Percentiles rank a stretch among this genome's conserved stretches.
Evolutionary conservation across 306 rosid genomes (phyloP).

Genomic region (Malus fusca): DNA sequence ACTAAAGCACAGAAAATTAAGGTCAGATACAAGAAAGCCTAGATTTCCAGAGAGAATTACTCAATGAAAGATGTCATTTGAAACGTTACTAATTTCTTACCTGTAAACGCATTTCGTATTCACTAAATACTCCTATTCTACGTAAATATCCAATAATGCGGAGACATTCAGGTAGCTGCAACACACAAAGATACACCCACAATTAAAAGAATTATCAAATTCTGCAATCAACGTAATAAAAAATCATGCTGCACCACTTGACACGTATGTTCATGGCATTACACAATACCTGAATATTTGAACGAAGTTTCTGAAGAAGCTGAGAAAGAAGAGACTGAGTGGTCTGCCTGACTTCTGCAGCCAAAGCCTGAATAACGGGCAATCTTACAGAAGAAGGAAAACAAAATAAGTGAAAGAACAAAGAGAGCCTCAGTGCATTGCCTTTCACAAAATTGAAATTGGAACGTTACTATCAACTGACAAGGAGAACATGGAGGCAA

Average conservation of each 20-base stretch:
- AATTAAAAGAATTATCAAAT: not conserved
- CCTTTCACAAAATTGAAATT: slow-evolving; percentile 8
- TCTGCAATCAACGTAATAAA: not conserved
- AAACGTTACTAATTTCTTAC: slow-evolving; percentile 21
- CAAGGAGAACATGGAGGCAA: slow-evolving; percentile 5
- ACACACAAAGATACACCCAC: slow-evolving; percentile 16
- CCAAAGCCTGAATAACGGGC: slow-evolving; percentile 79
- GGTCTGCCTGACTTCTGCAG: slow-evolving; percentile 80
- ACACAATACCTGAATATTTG: slow-evolving; percentile 81
- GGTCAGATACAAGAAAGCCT: slow-evolving; percentile 21
- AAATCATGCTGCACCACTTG: slow-evolving; percentile 10
- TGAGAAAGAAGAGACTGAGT: slow-evolving; percentile 96
- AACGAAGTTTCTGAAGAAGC: slow-evolving; percentile 95
- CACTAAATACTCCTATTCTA: slow-evolving; percentile 86
- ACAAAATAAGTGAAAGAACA: not conserved
- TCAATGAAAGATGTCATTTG: not conserved
- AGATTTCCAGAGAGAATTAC: not conserved
- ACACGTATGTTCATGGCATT: not conserved
- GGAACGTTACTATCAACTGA: too few species aligned
- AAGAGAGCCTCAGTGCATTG: slow-evolving; percentile 7
- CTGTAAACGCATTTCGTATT: slow-evolving; percentile 96
- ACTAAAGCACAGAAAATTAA: slow-evolving; percentile 38
- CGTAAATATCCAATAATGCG: slow-evolving; percentile 92
- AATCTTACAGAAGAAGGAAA: slow-evolving; percentile 32
- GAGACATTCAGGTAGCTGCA: slow-evolving; percentile 91